Base-by-base conservation (phyloP, 2,329 filamentous ascomycete genomes). In the Aspergillus chevalieri region DNA sequence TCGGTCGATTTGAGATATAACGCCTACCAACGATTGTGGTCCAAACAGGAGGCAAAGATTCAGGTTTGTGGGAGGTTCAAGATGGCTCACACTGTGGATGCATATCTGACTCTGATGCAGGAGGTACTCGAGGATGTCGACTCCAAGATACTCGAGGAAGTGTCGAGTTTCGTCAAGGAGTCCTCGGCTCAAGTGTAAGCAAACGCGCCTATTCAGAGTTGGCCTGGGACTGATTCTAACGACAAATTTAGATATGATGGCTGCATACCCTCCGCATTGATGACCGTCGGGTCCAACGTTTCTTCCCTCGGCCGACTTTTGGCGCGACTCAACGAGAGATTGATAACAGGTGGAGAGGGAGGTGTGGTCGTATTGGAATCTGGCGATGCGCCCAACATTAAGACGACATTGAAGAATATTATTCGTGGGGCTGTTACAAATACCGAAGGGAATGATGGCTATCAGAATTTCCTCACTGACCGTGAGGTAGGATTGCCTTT, bases 401-500 rank as follows among this genome's bases (percentile, higher is more conserved):
- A 76, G 50, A 71, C 66, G 28, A 66, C 67, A 7, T 52, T 77
- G 54, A 76, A 75, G 52, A 72, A 68, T 48, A 68, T 76, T 30
- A 76, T 75, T 44, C 67, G 72, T 52, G 57, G 59, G 38, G 67
- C 68, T 4, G 66, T 74, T 19, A 66, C 64, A 28, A 67, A 68
- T 41, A 65, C 62, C 0, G 65, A 68, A 46, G 68, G 66, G 5
- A 65, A 66, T 51, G 65, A 71, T 50, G 64, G 60, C 1, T 73
- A 73, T 47, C 67, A 68, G 43, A 63, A 55, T 6, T 68, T 71
- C 38, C 54, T 73, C 19, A 65, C 63, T 17, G 64, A 71, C 46
- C 65, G 67, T 55, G 62, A 68, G 50, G 70, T 73, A 59, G 33
- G 61, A 42, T 45, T 55, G n/a, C 5, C 14, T 6, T 17, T 21